phyloP scores from a whole-genome alignment of 257 asterid species.

The Mentha longifolia region DNA sequence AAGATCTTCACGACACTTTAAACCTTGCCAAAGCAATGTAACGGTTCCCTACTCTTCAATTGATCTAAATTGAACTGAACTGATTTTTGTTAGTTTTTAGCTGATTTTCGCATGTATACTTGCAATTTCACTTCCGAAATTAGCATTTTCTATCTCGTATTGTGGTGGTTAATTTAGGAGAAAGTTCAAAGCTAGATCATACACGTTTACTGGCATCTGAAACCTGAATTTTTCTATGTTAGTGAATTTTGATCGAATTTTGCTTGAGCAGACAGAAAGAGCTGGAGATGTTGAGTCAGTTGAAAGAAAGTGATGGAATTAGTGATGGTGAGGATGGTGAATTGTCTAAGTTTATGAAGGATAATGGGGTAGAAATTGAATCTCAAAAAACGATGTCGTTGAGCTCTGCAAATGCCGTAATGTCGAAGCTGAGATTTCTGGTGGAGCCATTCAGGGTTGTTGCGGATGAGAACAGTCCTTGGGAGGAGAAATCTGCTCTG shows the following conservation, averaged over 20 bases:
- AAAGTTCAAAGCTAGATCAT: slow-evolving; percentile 12
- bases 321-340: slow-evolving; percentile 41
- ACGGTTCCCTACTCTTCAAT: slow-evolving; percentile 22
- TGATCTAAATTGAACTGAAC: neutral
- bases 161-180: neutral
- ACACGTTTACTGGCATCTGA: neutral
- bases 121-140: slow-evolving; percentile 9
- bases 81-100: neutral
- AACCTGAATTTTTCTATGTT: neutral
- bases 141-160: neutral
- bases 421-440: slow-evolving; percentile 67
- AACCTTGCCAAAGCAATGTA: slow-evolving; percentile 60
- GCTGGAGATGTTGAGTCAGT: slow-evolving; percentile 52
- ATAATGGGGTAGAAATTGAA: slow-evolving; percentile 46
- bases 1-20: slow-evolving; percentile 46
- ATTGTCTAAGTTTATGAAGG: slow-evolving; percentile 49
- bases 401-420: slow-evolving; percentile 66
- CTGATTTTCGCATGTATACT: neutral
- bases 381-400: slow-evolving; percentile 57
- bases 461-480: slow-evolving; percentile 65
- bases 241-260: slow-evolving; percentile 31
- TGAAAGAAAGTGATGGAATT: slow-evolving; percentile 48
- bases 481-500: slow-evolving; percentile 90
- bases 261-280: slow-evolving; percentile 56
- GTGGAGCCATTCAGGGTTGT: slow-evolving; percentile 85